A percentile compares a stretch with the other conserved stretches of the same genome.
Evolutionary conservation across 352 stramenopile genomes (phyloP).

Genomic region (Globisporangium iwayamae): DNA sequence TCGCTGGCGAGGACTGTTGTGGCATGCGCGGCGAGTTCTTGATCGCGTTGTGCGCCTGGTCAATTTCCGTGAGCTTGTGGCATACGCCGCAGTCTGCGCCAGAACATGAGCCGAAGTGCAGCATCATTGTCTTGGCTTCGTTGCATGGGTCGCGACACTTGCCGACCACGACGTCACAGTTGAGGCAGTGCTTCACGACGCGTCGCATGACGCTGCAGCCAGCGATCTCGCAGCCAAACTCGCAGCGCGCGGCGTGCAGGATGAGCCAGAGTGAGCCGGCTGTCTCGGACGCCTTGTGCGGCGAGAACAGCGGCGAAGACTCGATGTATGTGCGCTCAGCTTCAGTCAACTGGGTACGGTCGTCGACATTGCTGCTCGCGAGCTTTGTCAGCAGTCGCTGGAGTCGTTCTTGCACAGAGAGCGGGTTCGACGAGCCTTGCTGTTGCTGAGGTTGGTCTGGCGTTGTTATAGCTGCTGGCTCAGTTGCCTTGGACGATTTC

Average conservation of each 20-base stretch:
- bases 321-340: conserved; percentile 51
- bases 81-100: conserved; percentile 43
- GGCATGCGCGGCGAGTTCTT: conserved; percentile 22
- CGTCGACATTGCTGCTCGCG: neutral
- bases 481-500: conserved; percentile 21
- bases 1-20: neutral
- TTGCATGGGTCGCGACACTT: conserved; percentile 69
- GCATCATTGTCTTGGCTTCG: conserved; percentile 72
- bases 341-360: conserved; percentile 27
- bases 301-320: conserved; percentile 48
- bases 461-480: neutral
- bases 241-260: conserved; percentile 46
- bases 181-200: conserved; percentile 58
- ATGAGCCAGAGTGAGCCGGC: conserved; percentile 71
- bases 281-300: conserved; percentile 48
- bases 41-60: conserved; percentile 59
- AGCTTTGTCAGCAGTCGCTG: conserved; percentile 16
- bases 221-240: conserved; percentile 44
- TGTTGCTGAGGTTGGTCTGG: neutral
- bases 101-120: conserved; percentile 58
- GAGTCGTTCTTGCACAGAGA: conserved; percentile 21
- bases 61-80: conserved; percentile 62
- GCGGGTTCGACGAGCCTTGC: neutral
- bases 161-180: conserved; percentile 53
- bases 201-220: conserved; percentile 71